Conservation (phyloP, 1,284 basidiomycete genomes). For the Puccinia novopanici region DNA sequence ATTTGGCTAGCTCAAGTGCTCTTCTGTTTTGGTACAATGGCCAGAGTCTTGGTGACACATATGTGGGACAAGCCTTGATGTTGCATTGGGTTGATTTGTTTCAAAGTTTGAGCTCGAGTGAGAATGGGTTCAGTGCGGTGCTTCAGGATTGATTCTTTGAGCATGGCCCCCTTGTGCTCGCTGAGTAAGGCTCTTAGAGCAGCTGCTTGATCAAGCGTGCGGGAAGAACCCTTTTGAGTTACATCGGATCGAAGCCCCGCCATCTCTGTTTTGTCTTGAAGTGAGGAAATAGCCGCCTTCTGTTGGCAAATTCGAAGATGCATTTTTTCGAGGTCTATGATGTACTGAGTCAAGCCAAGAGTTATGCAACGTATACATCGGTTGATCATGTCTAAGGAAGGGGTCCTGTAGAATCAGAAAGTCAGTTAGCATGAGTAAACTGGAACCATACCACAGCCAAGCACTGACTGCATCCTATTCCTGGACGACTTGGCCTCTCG, state of each 20-base stretch:
- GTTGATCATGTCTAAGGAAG: constrained; percentile 43
- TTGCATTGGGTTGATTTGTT: not conserved
- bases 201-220: constrained; percentile 22
- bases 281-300: not conserved
- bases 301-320: constrained; percentile 14
- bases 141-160: constrained; percentile 33
- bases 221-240: not conserved
- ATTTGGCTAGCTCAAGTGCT: not conserved
- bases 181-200: constrained; percentile 33
- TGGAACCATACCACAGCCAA: not conserved
- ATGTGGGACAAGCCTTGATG: constrained; percentile 35
- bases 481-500: constrained; percentile 11
- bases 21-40: constrained; percentile 26
- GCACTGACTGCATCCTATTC: constrained; percentile 33
- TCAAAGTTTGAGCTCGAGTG: constrained; percentile 22
- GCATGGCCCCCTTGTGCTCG: constrained; percentile 36
- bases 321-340: constrained; percentile 36
- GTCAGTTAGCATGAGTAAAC: not conserved
- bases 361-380: constrained; percentile 41
- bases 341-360: constrained; percentile 36
- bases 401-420: constrained; percentile 24
- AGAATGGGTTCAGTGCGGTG: constrained; percentile 27
- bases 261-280: constrained; percentile 3
- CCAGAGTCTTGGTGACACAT: constrained; percentile 2
- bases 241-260: not conserved